These are phyloP conservation scores for Pseudodiploospora longispora DNA, from an alignment of 2,329 filamentous ascomycete species.

Conservation along the genomic window DNA sequence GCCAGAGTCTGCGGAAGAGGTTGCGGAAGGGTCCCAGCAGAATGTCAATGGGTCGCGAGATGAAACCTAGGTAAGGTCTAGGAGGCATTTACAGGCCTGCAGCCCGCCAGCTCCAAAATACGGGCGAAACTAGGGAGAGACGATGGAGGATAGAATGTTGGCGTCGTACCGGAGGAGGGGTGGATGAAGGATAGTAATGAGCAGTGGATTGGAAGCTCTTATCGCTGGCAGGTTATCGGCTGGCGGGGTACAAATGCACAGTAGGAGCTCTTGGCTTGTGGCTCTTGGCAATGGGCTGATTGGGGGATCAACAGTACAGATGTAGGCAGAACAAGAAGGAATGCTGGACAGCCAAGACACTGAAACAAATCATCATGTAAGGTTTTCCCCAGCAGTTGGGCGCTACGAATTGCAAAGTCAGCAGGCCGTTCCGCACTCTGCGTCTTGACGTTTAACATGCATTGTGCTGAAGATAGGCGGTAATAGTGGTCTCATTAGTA, in stretches of 20 bases:
- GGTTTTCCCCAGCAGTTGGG: no score
- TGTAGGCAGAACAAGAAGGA: no score
- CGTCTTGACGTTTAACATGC: no score
- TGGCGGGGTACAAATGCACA: conserved; percentile 4
- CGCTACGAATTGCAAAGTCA: no score
- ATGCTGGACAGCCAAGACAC: no score
- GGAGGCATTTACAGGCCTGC: conserved; percentile 17
- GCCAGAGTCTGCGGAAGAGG: conserved; percentile 20
- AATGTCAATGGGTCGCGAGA: conserved; percentile 22
- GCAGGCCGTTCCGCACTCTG: no score
- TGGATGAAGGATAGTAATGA: neutral
- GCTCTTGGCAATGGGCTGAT: no score
- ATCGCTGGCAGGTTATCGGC: conserved; percentile 7
- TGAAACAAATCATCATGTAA: no score
- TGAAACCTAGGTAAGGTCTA: conserved; percentile 17
- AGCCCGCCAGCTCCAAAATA: conserved; percentile 3
- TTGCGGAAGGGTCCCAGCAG: conserved; percentile 19
- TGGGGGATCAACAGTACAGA: no score
- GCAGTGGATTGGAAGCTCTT: conserved; percentile 7
- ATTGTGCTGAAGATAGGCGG: no score
- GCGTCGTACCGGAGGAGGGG: conserved; percentile 3
- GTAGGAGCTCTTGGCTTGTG: no score
- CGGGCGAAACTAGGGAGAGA: conserved; percentile 5
- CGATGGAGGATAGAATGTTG: neutral
- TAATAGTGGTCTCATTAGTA: no score